These are phyloP conservation scores for Hymenochaete sp. DNA, from an alignment of 1,284 basidiomycete genomes.

Conservation along the genomic window DNA sequence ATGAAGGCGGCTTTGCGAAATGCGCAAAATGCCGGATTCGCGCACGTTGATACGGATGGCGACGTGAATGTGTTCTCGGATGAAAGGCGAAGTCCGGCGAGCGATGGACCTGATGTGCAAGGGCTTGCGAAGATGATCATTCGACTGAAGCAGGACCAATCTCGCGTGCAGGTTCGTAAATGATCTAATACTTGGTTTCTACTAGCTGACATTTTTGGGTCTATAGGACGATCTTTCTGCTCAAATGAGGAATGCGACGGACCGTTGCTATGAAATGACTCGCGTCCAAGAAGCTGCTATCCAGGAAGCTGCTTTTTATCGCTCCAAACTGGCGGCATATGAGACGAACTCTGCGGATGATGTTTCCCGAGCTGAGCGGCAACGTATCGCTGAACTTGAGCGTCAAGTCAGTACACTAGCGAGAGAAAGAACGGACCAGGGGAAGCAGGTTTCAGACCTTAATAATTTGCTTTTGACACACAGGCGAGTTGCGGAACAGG, in stretches of 20 bases:
- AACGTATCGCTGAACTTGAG: slow-evolving; percentile 78
- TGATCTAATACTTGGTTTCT: slow-evolving; percentile 12
- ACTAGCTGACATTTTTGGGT: slow-evolving; percentile 16
- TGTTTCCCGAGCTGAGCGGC: slow-evolving; percentile 65
- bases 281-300: slow-evolving; percentile 71
- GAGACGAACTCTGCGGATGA: slow-evolving; percentile 69
- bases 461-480: slow-evolving; percentile 68
- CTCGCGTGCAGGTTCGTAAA: slow-evolving; percentile 71
- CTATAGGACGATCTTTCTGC: slow-evolving; percentile 59
- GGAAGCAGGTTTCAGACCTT: slow-evolving; percentile 67
- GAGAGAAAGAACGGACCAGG: slow-evolving; percentile 58
- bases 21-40: slow-evolving; percentile 77
- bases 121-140: slow-evolving; percentile 69
- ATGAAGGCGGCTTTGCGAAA: slow-evolving; percentile 77
- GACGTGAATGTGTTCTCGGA: slow-evolving; percentile 38
- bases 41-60: slow-evolving; percentile 57
- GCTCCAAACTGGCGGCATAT: slow-evolving; percentile 84
- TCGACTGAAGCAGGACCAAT: slow-evolving; percentile 84
- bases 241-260: slow-evolving; percentile 71
- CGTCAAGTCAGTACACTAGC: slow-evolving; percentile 61
- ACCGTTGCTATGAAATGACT: slow-evolving; percentile 76
- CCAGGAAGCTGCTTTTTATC: slow-evolving; percentile 95
- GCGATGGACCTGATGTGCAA: slow-evolving; percentile 30
- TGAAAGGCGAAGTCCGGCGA: slow-evolving; percentile 26
- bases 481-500: slow-evolving; percentile 68